Evolutionary conservation across 495 filamentous ascomycete species (phyloP).

Genomic region (Hypomontagnella monticulosa): DNA sequence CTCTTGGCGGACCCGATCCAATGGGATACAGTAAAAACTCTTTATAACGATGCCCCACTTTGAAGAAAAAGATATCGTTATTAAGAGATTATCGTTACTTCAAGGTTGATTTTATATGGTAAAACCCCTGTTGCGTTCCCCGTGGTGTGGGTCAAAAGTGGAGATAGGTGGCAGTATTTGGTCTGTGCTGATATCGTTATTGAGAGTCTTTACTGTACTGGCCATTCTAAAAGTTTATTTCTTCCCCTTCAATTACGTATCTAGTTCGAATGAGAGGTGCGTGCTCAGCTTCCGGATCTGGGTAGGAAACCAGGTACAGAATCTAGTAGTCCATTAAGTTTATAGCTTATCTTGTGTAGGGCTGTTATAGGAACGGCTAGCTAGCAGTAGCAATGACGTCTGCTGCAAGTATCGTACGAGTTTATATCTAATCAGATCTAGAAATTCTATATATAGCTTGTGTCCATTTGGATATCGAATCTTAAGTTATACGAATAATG

Average conservation of each 20-base stretch:
- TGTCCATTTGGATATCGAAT: too few relatives aligned
- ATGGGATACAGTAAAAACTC: too few relatives aligned
- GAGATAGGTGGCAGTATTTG: too few relatives aligned
- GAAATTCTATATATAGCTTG: background rate
- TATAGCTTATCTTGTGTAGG: background rate
- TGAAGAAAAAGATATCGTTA: too few relatives aligned
- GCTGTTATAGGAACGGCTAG: background rate
- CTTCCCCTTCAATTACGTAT: conserved; percentile 5
- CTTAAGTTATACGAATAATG: background rate
- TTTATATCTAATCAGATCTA: background rate
- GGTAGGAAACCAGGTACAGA: conserved; percentile 31
- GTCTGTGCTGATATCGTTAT: too few relatives aligned
- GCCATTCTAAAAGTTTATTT: conserved; percentile 9
- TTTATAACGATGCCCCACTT: too few relatives aligned
- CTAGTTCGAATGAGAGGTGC: background rate
- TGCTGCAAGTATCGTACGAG: background rate
- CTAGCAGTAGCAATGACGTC: conserved; percentile 18
- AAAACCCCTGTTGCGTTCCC: too few relatives aligned
- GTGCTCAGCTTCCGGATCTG: conserved; percentile 19
- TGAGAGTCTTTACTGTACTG: too few relatives aligned
- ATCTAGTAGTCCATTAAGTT: background rate
- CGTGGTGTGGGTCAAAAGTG: too few relatives aligned
- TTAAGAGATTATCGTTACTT: too few relatives aligned
- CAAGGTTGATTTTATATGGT: too few relatives aligned
- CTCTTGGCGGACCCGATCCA: conserved; percentile 38